Conservation (phyloP, 495 filamentous ascomycete species). For the Daldinia childiae region DNA sequence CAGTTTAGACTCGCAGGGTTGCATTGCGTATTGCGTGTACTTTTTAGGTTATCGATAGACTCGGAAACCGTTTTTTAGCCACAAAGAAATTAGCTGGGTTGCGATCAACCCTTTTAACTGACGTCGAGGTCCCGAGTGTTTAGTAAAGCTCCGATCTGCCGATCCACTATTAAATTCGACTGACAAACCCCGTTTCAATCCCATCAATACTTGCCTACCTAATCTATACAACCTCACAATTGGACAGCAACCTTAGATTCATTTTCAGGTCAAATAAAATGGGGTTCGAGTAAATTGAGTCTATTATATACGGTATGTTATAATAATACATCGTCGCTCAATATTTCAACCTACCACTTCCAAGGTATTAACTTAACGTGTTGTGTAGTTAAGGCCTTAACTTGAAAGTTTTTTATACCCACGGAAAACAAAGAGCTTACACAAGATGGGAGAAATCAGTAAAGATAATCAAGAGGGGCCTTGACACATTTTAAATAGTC, state of each 20-base stretch:
- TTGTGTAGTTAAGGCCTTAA: neutral
- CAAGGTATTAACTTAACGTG: neutral
- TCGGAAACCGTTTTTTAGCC: neutral
- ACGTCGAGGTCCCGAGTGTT: conserved; percentile 6
- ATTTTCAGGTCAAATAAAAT: neutral
- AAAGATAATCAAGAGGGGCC: neutral
- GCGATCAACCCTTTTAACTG: neutral
- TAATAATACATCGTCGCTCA: neutral
- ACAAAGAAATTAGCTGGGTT: conserved; percentile 7
- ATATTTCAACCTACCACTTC: neutral
- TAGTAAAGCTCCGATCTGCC: conserved; percentile 7
- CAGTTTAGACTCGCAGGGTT: conserved; percentile 30
- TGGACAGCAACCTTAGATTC: neutral
- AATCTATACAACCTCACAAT: too few relatives aligned
- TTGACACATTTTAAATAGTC: neutral
- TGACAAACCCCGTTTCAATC: too few relatives aligned
- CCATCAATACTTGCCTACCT: too few relatives aligned
- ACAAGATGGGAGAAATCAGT: neutral
- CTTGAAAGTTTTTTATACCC: neutral
- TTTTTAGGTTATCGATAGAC: conserved; percentile 42
- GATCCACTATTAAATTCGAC: conserved; percentile 1
- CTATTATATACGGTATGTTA: neutral
- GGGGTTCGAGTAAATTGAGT: too few relatives aligned
- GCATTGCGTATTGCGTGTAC: conserved; percentile 39
- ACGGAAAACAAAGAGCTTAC: neutral